These are phyloP conservation scores for Haplosporangium sp. DNA, from an alignment of 371 early-diverging fungal genomes.

Conservation along the genomic window DNA sequence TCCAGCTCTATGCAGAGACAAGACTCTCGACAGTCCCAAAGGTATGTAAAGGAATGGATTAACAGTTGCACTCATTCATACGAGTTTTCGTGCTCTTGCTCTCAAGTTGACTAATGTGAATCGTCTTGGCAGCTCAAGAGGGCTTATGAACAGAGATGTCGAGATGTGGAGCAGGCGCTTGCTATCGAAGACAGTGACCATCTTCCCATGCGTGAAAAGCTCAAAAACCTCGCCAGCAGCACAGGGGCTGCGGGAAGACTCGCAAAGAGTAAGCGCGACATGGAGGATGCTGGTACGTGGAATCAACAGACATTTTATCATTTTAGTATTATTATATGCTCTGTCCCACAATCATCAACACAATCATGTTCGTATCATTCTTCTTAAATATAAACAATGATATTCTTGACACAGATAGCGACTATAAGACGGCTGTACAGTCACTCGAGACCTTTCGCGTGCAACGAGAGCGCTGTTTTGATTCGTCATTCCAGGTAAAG, in stretches of 20 bases:
- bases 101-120: too few species aligned
- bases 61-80: background rate
- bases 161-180: conserved; percentile 56
- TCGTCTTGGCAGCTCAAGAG: conserved; percentile 68
- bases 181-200: conserved; percentile 54
- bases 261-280: conserved; percentile 64
- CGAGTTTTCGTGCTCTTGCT: too few species aligned
- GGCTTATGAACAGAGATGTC: conserved; percentile 56
- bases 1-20: conserved; percentile 47
- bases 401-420: conserved; percentile 54
- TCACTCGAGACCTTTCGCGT: conserved; percentile 62
- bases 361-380: conserved; percentile 13
- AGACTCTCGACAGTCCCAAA: conserved; percentile 51
- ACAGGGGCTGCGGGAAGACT: conserved; percentile 45
- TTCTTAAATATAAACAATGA: too few species aligned
- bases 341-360: conserved; percentile 2
- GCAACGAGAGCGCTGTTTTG: conserved; percentile 58
- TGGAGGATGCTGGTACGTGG: conserved; percentile 64
- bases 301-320: too few species aligned
- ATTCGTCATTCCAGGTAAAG: conserved; percentile 59
- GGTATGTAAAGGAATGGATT: conserved; percentile 13
- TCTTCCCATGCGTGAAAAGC: conserved; percentile 56
- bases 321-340: conserved; percentile 1
- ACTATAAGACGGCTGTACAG: conserved; percentile 68
- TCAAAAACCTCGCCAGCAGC: conserved; percentile 40